These are phyloP conservation scores for Cyberlindnera xishuangbannaensis DNA, from an alignment of 805 yeast genomes.

Conservation along the genomic window DNA sequence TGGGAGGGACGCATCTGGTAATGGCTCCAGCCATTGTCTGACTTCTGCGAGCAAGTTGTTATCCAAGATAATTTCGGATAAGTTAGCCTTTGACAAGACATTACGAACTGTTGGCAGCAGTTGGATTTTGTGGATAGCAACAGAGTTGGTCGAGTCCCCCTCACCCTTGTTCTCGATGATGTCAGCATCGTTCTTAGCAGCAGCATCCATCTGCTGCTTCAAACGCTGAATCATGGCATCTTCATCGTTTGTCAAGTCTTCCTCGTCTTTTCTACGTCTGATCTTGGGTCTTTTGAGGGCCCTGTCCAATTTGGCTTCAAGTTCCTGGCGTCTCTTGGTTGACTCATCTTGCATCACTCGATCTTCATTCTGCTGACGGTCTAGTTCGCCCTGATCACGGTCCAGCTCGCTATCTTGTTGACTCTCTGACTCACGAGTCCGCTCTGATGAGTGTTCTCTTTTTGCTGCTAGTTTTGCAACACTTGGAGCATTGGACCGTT, in stretches of 20 bases:
- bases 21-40: slow-evolving; percentile 95
- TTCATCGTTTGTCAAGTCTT: slow-evolving; percentile 90
- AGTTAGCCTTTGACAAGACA: slow-evolving; percentile 70
- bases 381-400: slow-evolving; percentile 1
- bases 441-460: background rate
- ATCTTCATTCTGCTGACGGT: too few species aligned
- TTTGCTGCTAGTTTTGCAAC: slow-evolving; percentile 1
- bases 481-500: slow-evolving; percentile 13
- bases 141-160: too few species aligned
- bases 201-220: slow-evolving; percentile 85
- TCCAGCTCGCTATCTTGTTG: slow-evolving; percentile 1
- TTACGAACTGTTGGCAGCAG: slow-evolving; percentile 74
- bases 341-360: slow-evolving; percentile 27
- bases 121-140: slow-evolving; percentile 62
- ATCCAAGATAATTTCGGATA: slow-evolving; percentile 90
- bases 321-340: slow-evolving; percentile 55
- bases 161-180: slow-evolving; percentile 38
- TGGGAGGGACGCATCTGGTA: slow-evolving; percentile 98
- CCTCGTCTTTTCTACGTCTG: slow-evolving; percentile 73
- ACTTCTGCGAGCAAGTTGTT: slow-evolving; percentile 90
- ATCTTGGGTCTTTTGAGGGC: slow-evolving; percentile 62
- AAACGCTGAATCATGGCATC: slow-evolving; percentile 82
- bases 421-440: slow-evolving; percentile 5
- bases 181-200: slow-evolving; percentile 71
- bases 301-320: slow-evolving; percentile 77